Evolutionary conservation across 2,329 filamentous ascomycete species (phyloP), one percentile per base, ranked within the genome.

Genomic region (Emericellopsis cladophorae): DNA sequence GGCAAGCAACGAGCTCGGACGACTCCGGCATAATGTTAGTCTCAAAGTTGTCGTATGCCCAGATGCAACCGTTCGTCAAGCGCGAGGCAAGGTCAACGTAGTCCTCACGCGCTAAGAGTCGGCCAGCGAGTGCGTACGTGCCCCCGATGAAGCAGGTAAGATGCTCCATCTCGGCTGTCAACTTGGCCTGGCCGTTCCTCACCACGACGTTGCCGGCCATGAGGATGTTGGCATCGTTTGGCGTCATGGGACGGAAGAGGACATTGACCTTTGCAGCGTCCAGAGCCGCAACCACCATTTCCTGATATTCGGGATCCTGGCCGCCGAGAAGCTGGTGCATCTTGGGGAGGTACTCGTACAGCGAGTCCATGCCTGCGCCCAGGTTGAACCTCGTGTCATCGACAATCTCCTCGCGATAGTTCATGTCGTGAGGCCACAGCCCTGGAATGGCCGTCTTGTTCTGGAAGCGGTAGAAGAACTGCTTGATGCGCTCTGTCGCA

Each of bases 401-500:
- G 47, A 56, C 48, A 38, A 60, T 62, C 58, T 60, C 76, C 66
- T 48, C 72, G 63, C 51, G 70, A 67, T 52, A 78, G 57, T 86
- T 77, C 40, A 88, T 59, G 42, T 64, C 65, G 42, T 74, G 67
- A 1, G 84, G 82, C 81, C 81, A 88, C 58, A 89, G 64, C 3
- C 84, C 84, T 3, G 83, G 83, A 8, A 88, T 61, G 35, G 66
- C 70, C 2, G 82, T 88, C 9, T 67, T 59, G 48, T 77, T 72
- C 60, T 89, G 84, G 47, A 73, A 72, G 32, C 68, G 62, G 46
- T 78, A 70, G 38, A 89, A 71, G 44, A 77, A 72, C 49, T 79
- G 67, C 47, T 83, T 87, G 45, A 90, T 72, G n/a, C 80, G 72
- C 46, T 82, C 79, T 40, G 85, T 73, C 5, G 81, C 82, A 58